Conservation (phyloP, 2,329 filamentous ascomycete species). For the Dothideomycetes sp. region DNA sequence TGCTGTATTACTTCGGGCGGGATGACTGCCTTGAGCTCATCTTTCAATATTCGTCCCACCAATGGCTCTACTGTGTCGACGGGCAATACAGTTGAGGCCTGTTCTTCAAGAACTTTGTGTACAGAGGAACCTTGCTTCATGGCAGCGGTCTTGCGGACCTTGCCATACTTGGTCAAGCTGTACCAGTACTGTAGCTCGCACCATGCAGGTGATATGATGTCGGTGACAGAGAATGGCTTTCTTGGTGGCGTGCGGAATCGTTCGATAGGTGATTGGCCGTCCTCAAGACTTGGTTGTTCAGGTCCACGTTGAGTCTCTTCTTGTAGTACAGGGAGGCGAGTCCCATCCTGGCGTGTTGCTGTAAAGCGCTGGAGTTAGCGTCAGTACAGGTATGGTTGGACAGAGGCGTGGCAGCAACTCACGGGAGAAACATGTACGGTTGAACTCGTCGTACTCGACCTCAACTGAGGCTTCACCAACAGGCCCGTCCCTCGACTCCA, state of each 20-base stretch:
- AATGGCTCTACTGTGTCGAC: slow-evolving; percentile 49
- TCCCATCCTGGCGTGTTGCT: slow-evolving; percentile 20
- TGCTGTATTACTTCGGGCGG: neutral
- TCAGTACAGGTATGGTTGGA: slow-evolving; percentile 23
- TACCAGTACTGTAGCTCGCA: slow-evolving; percentile 94
- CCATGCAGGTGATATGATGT: slow-evolving; percentile 84
- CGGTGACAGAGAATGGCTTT: slow-evolving; percentile 77
- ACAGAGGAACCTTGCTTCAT: slow-evolving; percentile 78
- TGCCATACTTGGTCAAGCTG: slow-evolving; percentile 66
- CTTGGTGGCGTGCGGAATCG: slow-evolving; percentile 69
- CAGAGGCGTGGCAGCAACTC: slow-evolving; percentile 12
- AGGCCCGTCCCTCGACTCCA: slow-evolving; percentile 14
- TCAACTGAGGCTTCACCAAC: slow-evolving; percentile 27
- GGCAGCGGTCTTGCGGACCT: slow-evolving; percentile 63
- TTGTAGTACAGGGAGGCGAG: slow-evolving; percentile 18
- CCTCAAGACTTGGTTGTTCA: slow-evolving; percentile 21
- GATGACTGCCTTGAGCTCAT: slow-evolving; percentile 5
- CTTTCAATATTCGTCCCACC: slow-evolving; percentile 4
- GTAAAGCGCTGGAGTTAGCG: slow-evolving; percentile 30
- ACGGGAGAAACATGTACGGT: slow-evolving; percentile 28
- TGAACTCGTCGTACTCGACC: slow-evolving; percentile 34
- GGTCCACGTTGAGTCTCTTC: slow-evolving; percentile 13
- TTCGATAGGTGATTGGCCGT: slow-evolving; percentile 57
- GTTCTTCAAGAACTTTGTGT: slow-evolving; percentile 74
- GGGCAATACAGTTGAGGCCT: slow-evolving; percentile 68